Evolutionary conservation across 805 yeast species (phyloP).

Genomic region (Candida loeiensis): DNA sequence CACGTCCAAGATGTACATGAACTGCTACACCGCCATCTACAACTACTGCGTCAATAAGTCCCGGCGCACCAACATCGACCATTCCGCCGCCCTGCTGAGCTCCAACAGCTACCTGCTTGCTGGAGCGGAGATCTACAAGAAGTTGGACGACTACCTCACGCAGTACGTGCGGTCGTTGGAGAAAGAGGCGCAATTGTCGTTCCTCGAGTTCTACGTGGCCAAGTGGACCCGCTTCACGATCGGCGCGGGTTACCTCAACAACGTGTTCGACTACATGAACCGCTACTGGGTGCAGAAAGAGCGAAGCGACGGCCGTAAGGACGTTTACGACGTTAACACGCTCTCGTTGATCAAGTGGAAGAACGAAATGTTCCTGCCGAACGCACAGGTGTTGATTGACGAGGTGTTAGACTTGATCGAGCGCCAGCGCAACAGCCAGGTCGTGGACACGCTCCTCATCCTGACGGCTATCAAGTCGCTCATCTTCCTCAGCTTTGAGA

Average conservation of each 20-base stretch:
- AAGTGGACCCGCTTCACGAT: conserved; percentile 87
- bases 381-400: conserved; percentile 54
- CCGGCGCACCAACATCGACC: conserved; percentile 29
- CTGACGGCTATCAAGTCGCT: conserved; percentile 79
- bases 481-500: conserved; percentile 87
- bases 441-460: conserved; percentile 62
- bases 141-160: conserved; percentile 63
- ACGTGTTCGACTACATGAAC: conserved; percentile 92
- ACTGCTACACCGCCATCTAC: conserved; percentile 87
- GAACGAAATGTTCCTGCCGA: conserved; percentile 68
- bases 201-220: conserved; percentile 77
- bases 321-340: conserved; percentile 87
- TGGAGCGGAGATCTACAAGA: conserved; percentile 85
- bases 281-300: conserved; percentile 98
- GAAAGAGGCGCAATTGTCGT: conserved; percentile 55
- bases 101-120: conserved; percentile 50
- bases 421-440: conserved; percentile 73
- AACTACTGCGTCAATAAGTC: conserved; percentile 87
- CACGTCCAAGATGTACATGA: conserved; percentile 73
- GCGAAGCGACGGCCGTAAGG: conserved; percentile 86
- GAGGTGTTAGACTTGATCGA: conserved; percentile 77
- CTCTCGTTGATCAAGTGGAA: conserved; percentile 87
- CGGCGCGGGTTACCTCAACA: conserved; percentile 88
- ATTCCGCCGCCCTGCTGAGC: conserved; percentile 15
- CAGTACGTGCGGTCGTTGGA: conserved; percentile 51